These are phyloP conservation scores for Solanum arcanum DNA, from an alignment of 257 asterid genomes.

Conservation along the genomic window DNA sequence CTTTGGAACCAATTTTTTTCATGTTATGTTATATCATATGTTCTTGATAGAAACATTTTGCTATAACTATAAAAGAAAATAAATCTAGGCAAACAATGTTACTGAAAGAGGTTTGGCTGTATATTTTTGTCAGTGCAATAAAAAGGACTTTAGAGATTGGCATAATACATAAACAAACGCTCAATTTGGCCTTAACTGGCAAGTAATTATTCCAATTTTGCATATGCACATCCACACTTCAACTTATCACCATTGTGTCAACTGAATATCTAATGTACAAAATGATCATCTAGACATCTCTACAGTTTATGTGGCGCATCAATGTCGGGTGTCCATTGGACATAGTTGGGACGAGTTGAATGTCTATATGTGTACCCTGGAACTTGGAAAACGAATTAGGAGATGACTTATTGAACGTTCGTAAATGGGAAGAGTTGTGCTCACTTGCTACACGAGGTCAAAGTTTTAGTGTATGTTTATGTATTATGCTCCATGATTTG, in stretches of 20 bases:
- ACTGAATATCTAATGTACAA: not conserved
- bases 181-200: not conserved
- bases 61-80: not conserved
- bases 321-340: not conserved
- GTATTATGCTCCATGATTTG: not conserved
- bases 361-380: not conserved
- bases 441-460: not conserved
- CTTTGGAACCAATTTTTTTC: not conserved
- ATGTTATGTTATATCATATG: not conserved
- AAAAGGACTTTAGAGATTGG: not conserved
- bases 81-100: not conserved
- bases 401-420: too few relatives aligned
- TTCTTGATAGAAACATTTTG: not conserved
- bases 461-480: not conserved
- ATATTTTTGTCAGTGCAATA: not conserved
- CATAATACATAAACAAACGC: not conserved
- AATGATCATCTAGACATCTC: not conserved
- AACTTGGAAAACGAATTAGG: not conserved
- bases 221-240: fast-evolving
- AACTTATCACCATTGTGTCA: not conserved
- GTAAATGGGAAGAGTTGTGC: not conserved
- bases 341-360: not conserved
- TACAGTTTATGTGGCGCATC: not conserved
- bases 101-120: not conserved
- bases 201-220: not conserved